Percentiles rank a stretch among this genome's conserved stretches.
phyloP scores from a whole-genome alignment of 495 filamentous ascomycete genomes.

The Recurvomyces mirabilis region DNA sequence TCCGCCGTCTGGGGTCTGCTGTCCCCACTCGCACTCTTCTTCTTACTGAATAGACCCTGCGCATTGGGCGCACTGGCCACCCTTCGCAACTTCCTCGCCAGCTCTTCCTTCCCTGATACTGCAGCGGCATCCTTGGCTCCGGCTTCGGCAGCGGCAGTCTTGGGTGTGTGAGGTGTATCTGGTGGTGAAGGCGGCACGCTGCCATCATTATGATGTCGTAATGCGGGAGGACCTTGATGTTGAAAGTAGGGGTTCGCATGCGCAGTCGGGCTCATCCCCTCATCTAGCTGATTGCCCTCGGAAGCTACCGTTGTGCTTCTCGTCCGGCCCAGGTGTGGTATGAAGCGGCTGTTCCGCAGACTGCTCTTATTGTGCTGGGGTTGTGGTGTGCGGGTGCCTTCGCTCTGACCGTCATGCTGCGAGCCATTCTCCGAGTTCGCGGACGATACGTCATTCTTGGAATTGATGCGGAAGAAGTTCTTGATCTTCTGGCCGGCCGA shows the following conservation, averaged over 20 bases:
- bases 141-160: constrained; percentile 59
- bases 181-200: constrained; percentile 95
- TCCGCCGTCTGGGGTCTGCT: constrained; percentile 53
- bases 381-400: constrained; percentile 36
- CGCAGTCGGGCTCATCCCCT: constrained; percentile 80
- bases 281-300: constrained; percentile 83
- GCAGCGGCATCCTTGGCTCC: constrained; percentile 57
- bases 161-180: constrained; percentile 57
- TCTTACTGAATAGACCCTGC: constrained; percentile 63
- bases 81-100: constrained; percentile 81
- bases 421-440: constrained; percentile 16
- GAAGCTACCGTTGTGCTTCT: constrained; percentile 83
- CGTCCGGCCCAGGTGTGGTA: constrained; percentile 64
- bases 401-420: constrained; percentile 31
- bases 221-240: constrained; percentile 84
- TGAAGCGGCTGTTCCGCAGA: constrained; percentile 74
- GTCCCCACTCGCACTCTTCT: constrained; percentile 41
- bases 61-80: constrained; percentile 96
- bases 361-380: constrained; percentile 47
- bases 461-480: constrained; percentile 97
- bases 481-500: constrained; percentile 61
- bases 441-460: constrained; percentile 33
- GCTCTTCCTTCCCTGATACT: constrained; percentile 70
- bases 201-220: constrained; percentile 88
- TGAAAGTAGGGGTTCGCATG: constrained; percentile 95